These are phyloP conservation scores for Protomyces inouyei DNA, from an alignment of 1,139 yeast species.

Conservation along the genomic window DNA sequence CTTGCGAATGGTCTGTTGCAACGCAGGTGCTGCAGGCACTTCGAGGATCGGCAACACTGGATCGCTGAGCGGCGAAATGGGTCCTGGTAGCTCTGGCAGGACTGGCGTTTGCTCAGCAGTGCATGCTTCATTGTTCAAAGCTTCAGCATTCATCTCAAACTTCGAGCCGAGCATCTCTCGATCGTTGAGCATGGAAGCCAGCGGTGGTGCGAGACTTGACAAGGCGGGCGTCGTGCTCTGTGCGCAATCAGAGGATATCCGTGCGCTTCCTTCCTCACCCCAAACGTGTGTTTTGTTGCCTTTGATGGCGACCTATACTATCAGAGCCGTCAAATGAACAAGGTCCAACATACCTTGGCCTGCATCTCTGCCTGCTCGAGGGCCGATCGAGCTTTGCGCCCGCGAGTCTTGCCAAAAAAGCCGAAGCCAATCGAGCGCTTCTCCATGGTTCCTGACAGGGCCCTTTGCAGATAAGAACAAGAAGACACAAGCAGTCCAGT, in stretches of 20 bases:
- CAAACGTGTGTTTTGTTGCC: conserved; percentile 16
- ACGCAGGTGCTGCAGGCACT: not conserved
- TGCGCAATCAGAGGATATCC: no score
- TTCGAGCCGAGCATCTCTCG: no score
- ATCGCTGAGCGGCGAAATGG: not conserved
- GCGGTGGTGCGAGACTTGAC: no score
- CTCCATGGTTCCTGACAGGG: not conserved
- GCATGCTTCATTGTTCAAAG: no score
- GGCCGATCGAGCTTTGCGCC: conserved; percentile 2
- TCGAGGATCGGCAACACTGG: not conserved
- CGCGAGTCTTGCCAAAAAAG: conserved; percentile 5
- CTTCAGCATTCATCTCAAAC: no score
- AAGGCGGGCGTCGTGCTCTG: no score
- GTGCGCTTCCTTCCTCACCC: conserved; percentile 5
- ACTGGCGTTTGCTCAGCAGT: not conserved
- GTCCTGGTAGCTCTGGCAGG: not conserved
- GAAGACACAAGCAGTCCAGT: no score
- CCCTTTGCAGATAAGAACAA: no score
- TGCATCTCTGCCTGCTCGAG: conserved; percentile 17
- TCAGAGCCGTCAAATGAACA: not conserved
- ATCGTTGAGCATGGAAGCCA: no score
- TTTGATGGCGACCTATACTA: conserved; percentile 5
- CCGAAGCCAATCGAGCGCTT: conserved; percentile 17
- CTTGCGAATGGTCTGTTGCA: not conserved
- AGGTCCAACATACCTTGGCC: not conserved